Percentiles rank a stretch among this genome's conserved stretches.
These are phyloP conservation scores for Zasmidium angulare DNA, from an alignment of 2,329 filamentous ascomycete genomes.

Conservation along the genomic window DNA sequence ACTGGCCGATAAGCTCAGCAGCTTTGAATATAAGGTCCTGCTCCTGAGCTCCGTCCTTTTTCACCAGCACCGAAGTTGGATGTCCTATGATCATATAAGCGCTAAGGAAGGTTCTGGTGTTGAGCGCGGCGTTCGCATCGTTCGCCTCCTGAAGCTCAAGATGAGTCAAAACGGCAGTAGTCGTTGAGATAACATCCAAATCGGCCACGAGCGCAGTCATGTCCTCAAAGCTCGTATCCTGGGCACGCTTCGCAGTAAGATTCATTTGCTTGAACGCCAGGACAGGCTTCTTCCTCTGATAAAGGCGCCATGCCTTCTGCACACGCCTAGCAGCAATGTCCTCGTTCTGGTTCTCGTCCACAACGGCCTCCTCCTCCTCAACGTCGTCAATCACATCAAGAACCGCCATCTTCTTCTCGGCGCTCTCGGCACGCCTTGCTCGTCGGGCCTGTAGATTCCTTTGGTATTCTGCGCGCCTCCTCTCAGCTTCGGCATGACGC, in stretches of 20 bases:
- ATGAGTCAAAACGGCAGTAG: conserved; percentile 66
- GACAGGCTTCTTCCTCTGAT: conserved; percentile 59
- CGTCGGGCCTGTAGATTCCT: conserved; percentile 50
- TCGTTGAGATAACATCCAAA: conserved; percentile 64
- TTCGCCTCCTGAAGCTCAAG: conserved; percentile 61
- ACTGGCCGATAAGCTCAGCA: conserved; percentile 72
- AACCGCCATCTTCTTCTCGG: conserved; percentile 52
- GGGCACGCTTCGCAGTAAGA: conserved; percentile 68
- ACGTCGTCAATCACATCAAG: conserved; percentile 50
- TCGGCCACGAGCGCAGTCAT: conserved; percentile 68
- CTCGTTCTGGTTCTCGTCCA: conserved; percentile 42
- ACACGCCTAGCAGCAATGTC: conserved; percentile 66
- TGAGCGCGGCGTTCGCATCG: conserved; percentile 64
- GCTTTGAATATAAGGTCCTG: conserved; percentile 76
- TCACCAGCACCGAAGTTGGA: conserved; percentile 74
- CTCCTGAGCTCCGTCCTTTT: conserved; percentile 68
- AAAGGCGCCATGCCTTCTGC: conserved; percentile 68
- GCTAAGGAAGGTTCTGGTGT: conserved; percentile 74
- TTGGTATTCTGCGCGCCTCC: conserved; percentile 59
- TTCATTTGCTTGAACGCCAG: conserved; percentile 65
- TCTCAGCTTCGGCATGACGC: conserved; percentile 74
- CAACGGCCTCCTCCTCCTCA: conserved; percentile 48
- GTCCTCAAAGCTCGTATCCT: conserved; percentile 71
- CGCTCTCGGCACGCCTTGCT: conserved; percentile 38
- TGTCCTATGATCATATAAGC: conserved; percentile 79